A percentile compares a stretch with the other conserved stretches of the same genome.
These are phyloP conservation scores for Plasmodium chabaudi DNA, from an alignment of 169 alveolate genomes.

Conservation along the genomic window DNA sequence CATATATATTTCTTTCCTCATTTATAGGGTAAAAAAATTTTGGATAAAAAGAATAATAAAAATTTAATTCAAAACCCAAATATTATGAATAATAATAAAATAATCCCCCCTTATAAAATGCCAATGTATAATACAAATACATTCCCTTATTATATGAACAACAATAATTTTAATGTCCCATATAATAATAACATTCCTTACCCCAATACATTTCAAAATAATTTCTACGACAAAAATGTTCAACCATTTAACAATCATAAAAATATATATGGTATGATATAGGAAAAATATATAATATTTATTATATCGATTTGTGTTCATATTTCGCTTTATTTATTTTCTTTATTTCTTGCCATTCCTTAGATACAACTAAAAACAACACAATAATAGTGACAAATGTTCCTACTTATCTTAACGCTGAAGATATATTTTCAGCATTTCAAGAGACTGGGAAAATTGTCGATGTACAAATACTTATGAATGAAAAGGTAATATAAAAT, in stretches of 20 bases:
- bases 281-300: neutral
- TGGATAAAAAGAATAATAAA: conserved; percentile 41
- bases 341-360: neutral
- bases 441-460: conserved; percentile 62
- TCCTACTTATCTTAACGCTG: conserved; percentile 53
- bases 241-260: conserved; percentile 18
- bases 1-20: neutral
- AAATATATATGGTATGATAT: conserved; percentile 35
- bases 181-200: conserved; percentile 34
- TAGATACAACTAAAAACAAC: conserved; percentile 29
- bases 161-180: neutral
- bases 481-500: conserved; percentile 24
- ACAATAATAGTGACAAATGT: conserved; percentile 60
- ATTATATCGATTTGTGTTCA: neutral
- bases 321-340: neutral
- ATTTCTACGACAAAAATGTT: conserved; percentile 20
- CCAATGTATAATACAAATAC: conserved; percentile 34
- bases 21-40: conserved; percentile 41
- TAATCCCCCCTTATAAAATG: conserved; percentile 40
- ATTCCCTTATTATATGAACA: conserved; percentile 32
- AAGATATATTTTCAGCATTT: conserved; percentile 52
- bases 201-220: conserved; percentile 28
- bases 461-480: conserved; percentile 59
- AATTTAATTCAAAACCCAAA: conserved; percentile 18
- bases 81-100: conserved; percentile 38